A percentile compares a stretch with the other conserved stretches of the same genome.
Evolutionary conservation across 2,329 filamentous ascomycete species (phyloP).

Genomic region (Apiospora malaysiana): DNA sequence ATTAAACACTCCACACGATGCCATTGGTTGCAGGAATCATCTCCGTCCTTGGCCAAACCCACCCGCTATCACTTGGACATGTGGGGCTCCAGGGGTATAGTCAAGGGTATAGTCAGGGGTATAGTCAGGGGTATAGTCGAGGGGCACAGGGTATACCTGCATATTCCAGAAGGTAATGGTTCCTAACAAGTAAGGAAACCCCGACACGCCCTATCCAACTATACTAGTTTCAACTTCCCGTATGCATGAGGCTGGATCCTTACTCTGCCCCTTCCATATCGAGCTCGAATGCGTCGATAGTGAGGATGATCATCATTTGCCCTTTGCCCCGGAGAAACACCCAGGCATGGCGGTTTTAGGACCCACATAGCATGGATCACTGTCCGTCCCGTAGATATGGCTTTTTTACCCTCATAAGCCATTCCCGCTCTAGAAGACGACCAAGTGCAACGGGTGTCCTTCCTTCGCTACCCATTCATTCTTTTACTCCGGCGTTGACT

Average conservation of each 20-base stretch:
- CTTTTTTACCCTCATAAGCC: neutral
- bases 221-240: neutral
- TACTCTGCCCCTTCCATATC: neutral
- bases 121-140: neutral
- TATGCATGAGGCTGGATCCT: constrained; percentile 1
- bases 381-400: neutral
- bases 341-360: neutral
- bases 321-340: neutral
- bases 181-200: neutral
- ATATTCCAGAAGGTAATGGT: neutral
- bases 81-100: neutral
- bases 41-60: neutral
- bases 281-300: neutral
- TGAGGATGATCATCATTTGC: neutral
- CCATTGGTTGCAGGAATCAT: neutral
- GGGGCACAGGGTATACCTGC: neutral
- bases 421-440: neutral
- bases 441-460: neutral
- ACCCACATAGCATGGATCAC: neutral
- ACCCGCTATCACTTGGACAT: neutral
- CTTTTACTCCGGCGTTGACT: neutral
- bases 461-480: neutral
- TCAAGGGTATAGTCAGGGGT: neutral
- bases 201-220: neutral
- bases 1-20: neutral